Evolutionary conservation across 768 basidiomycete species (phyloP).

Genomic region (Fistulinella prunicolor): DNA sequence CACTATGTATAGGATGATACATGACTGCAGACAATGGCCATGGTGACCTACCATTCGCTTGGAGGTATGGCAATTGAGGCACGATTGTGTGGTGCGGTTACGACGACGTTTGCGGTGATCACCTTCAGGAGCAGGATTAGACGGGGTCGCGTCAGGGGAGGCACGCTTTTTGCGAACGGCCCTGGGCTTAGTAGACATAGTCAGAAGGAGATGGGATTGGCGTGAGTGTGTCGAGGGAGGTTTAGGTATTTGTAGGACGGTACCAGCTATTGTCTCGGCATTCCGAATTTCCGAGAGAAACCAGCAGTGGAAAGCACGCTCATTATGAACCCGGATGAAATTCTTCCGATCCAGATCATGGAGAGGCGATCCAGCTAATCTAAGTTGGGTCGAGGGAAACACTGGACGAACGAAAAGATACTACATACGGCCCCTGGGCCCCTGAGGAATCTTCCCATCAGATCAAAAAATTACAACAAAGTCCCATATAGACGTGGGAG

Average conservation of each 20-base stretch:
- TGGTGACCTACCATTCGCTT: constrained; percentile 59
- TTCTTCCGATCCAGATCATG: constrained; percentile 11
- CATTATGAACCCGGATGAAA: constrained; percentile 5
- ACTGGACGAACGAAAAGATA: constrained; percentile 8
- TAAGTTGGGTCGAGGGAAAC: constrained; percentile 7
- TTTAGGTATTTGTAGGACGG: constrained; percentile 28
- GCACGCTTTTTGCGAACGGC: constrained; percentile 31
- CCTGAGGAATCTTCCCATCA: constrained; percentile 18
- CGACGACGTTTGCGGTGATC: constrained; percentile 63
- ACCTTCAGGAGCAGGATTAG: constrained; percentile 38
- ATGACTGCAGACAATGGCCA: neutral
- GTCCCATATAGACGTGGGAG: constrained; percentile 24
- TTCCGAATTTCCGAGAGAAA: constrained; percentile 4
- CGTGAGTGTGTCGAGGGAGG: constrained; percentile 4
- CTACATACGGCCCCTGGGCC: no score
- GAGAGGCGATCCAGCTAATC: constrained; percentile 14
- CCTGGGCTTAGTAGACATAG: constrained; percentile 29
- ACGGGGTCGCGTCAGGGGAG: constrained; percentile 14
- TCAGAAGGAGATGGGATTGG: neutral
- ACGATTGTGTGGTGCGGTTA: constrained; percentile 71
- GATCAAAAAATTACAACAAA: constrained; percentile 16
- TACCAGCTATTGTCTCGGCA: constrained; percentile 21
- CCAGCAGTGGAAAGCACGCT: neutral
- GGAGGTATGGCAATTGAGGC: constrained; percentile 69
- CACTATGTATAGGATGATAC: constrained; percentile 32